Evolutionary conservation across 306 rosid species (phyloP), one percentile per base, ranked within the genome.

Genomic region (Quercus dentata): DNA sequence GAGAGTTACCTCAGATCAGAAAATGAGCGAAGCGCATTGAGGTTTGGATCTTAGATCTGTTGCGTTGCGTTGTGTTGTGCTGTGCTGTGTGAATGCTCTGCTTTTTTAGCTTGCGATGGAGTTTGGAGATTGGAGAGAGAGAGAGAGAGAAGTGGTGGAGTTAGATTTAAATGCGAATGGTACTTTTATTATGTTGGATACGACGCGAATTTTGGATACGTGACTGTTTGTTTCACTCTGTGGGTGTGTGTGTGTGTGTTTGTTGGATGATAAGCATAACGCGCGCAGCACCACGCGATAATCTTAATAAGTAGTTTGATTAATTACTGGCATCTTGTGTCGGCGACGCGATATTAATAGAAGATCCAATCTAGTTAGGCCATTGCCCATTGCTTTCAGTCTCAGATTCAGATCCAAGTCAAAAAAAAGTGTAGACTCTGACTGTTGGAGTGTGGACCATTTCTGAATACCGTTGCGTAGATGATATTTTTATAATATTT

Each of bases 1-100:
- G 21, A 8, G 18, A 49, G 25, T 51, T 14, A 80, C 85, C 85
- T 71, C 52, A 74, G 84, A 69, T 49, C 31, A 67, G 33, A 31
- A 64, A 74, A 74, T 11, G 57, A 46, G 57, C 35, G 62, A 28
- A 30, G 56, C 73, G 41, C 69, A 80, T 70, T 77, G 27, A 72
- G 82, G 69, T 41, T 25, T 49, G 80, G 89, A 80, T 85, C 89
- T 83, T 76, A 76, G 89, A 85, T 88, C 88, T 87, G 81, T n/a
- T 56, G 59, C 67, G 20, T 52, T 8, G n/a, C 11, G 4, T 5
- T 14, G 15, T 2, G 35, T 0, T 49, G 54, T 19, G 25, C 19
- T 46, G 8, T 19, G 25, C 19, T 46, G 8, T 44, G 63, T 38
- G 12, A 41, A 2, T 41, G 46, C 46, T 41, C 46, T 41, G 46